Base-by-base conservation (phyloP, 306 rosid genomes). In the Malus orientalis region DNA sequence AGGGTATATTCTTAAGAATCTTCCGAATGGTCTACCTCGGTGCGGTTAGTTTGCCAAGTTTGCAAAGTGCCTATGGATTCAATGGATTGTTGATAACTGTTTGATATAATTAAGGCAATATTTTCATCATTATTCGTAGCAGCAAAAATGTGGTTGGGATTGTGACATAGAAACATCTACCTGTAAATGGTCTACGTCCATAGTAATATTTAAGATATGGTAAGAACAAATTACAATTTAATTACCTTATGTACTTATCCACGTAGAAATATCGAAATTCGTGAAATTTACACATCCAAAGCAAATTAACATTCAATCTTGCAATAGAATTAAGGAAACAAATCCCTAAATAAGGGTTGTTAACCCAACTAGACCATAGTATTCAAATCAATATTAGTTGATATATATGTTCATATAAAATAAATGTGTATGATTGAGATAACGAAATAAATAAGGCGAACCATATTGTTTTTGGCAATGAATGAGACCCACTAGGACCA, bases 1-100 rank as follows among this genome's bases (percentile, higher is more conserved):
- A 15, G 33, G 58, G 82, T 42, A 66, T 57, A 57, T 57, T 44
- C 78, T 30, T 11, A 67, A 45, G 78, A 36, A 79, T 73, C 63
- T 73, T 42, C 69, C 82, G 4, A 30, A 63, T 63, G 68, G 40
- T 57, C 15, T n/a, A n/a, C 8, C 29, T n/a, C 62, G 27, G 27
- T n/a, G 62, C 29, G 22, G 14, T 10, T 11, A 22, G 14, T 57
- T n/a, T n/a, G 7, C 62, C 29, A 58, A 58, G 62, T 57, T 57
- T 47, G 53, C 53, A 47, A 14, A 14, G 53, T 10, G 62, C 62
- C 29, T 8, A 14, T 0, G 25, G 63, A 58, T 58, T 58, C 29
- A 22, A 55, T 19, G 60, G 23, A 58, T 22, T 10, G 63, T n/a
- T 22, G 63, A 58, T 58, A 22, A 4, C 22, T 58, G 63, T 22